Base-by-base conservation (phyloP, 148 eudicot species). In the Fagopyrum homotropicum region DNA sequence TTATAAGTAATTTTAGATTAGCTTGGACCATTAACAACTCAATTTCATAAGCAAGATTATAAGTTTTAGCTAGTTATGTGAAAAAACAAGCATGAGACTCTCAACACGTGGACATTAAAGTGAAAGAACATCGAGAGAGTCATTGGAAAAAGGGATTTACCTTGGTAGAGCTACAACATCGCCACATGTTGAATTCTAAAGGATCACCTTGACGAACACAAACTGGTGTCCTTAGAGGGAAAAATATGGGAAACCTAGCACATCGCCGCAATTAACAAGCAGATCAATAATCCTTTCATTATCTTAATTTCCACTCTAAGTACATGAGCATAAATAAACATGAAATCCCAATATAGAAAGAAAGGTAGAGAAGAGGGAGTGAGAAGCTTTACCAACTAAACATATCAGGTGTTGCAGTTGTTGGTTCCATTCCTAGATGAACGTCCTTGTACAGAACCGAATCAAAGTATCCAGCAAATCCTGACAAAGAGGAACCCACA, bases 391-490 rank as follows among this genome's bases (percentile, higher is more conserved):
- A 95, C 99, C 99, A 95, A 85, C 99, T 95, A 77, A 95, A 95
- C 99, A 95, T 95, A 82, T 89, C 90, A 17, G 98, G 97, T 54
- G 99, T 95, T 61, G 96, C 90, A 80, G 88, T 90, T 46, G 90
- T 82, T 74, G 99, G 99, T 80, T 95, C 98, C 77, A 95, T 95
- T 74, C 99, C 97, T 68, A 95, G 97, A 82, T 92, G 99, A 73
- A 95, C 91, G 79, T 95, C 99, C 83, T 95, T 89, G 84, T 95
- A 95, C 46, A 95, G 99, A 30, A 69, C 80, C 60, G 98, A 82
- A 84, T 92, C 98, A 77, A 95, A 95, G 81, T 95, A 95, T 50
- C 99, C 99, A 43, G 92, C 99, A 80, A 95, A 92, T 51, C 99
- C 99, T 95, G 81, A 55, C 6, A 48, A 9, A 73, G 75, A 61